These are phyloP conservation scores for Fusarium floridanum DNA, from an alignment of 2,329 filamentous ascomycete genomes.

Conservation along the genomic window DNA sequence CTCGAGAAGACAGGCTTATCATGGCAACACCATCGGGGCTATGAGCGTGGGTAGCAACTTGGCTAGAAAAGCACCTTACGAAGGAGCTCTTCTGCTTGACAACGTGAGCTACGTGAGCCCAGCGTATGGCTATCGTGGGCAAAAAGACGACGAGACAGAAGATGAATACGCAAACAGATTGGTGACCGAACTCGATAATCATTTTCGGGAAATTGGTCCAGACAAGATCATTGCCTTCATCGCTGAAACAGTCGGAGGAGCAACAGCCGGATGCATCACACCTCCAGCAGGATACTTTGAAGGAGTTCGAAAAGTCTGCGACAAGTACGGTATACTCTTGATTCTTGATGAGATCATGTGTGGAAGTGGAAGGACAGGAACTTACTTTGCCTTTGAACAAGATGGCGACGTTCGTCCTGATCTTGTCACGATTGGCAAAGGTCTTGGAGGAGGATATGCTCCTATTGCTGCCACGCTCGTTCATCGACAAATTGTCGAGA, in stretches of 20 bases:
- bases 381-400: conserved; percentile 72
- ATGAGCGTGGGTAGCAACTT: conserved; percentile 74
- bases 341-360: conserved; percentile 86
- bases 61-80: conserved; percentile 71
- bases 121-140: conserved; percentile 74
- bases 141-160: conserved; percentile 64
- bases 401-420: conserved; percentile 69
- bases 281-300: conserved; percentile 76
- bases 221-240: conserved; percentile 78
- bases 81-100: conserved; percentile 48
- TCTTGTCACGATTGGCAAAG: conserved; percentile 76
- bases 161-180: conserved; percentile 71
- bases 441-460: conserved; percentile 72
- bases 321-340: conserved; percentile 78
- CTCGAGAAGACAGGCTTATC: conserved; percentile 59
- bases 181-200: conserved; percentile 73
- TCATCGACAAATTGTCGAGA: conserved; percentile 63
- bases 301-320: conserved; percentile 76
- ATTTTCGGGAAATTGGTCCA: conserved; percentile 74
- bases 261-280: conserved; percentile 75
- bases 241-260: conserved; percentile 79
- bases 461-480: conserved; percentile 72
- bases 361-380: conserved; percentile 71
- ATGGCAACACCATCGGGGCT: conserved; percentile 70
- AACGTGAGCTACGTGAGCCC: conserved; percentile 73